Evolutionary conservation across 208 protist species (phyloP).

Genomic region (Herpetomonas samuelpessoai): DNA sequence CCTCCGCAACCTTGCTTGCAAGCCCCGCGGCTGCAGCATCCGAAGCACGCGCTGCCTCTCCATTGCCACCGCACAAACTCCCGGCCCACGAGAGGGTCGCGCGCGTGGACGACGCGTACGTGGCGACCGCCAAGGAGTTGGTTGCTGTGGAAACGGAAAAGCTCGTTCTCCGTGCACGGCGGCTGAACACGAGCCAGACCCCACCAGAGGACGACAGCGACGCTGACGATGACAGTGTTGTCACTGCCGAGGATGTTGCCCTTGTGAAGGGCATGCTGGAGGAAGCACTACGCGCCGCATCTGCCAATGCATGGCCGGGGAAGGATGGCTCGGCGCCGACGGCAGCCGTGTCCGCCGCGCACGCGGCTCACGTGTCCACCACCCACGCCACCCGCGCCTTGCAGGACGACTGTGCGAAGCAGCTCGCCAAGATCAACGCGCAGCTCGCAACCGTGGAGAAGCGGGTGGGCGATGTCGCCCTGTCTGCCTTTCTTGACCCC

Average conservation of each 20-base stretch:
- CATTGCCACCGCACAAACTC: too few species aligned
- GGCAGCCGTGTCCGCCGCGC: too few species aligned
- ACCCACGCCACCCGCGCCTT: neutral
- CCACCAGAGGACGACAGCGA: neutral
- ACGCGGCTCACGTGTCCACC: neutral
- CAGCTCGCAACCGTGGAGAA: neutral
- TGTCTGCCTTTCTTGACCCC: neutral
- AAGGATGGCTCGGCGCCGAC: too few species aligned
- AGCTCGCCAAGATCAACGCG: neutral
- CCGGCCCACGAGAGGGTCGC: too few species aligned
- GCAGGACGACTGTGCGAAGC: neutral
- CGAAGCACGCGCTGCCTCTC: too few species aligned
- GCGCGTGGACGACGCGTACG: neutral
- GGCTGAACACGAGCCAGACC: too few species aligned
- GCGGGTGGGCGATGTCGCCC: neutral
- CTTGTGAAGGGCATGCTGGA: neutral
- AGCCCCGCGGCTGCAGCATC: too few species aligned
- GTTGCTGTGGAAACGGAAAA: neutral
- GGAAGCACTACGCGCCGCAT: too few species aligned
- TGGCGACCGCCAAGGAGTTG: constrained; percentile 4
- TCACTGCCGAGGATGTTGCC: neutral
- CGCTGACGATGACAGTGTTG: neutral
- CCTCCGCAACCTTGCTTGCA: too few species aligned
- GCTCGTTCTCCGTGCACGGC: neutral
- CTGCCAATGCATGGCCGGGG: too few species aligned